Evolutionary conservation across 1,139 yeast species (phyloP).

Genomic region (Geotrichum cucujoidarum): DNA sequence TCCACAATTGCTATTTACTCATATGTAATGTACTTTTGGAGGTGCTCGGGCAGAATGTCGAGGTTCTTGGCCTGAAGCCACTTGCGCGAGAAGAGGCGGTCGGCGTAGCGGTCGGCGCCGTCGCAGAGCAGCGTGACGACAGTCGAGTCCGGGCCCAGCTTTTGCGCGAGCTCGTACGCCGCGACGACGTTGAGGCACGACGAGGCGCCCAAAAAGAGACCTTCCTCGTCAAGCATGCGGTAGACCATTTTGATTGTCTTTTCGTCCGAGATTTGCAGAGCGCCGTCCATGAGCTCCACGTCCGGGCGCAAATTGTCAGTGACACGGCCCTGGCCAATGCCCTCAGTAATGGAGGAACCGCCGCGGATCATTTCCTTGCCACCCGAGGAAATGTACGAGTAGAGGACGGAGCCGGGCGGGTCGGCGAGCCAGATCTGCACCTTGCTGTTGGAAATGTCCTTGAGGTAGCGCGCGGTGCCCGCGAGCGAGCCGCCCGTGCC

Average conservation of each 20-base stretch:
- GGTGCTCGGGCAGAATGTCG: constrained; percentile 61
- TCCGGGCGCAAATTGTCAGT: constrained; percentile 77
- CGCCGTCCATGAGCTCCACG: constrained; percentile 69
- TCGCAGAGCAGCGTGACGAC: constrained; percentile 84
- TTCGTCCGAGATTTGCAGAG: constrained; percentile 63
- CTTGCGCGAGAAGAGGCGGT: constrained; percentile 65
- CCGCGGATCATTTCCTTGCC: constrained; percentile 59
- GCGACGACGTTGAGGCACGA: constrained; percentile 81
- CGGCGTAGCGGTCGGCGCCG: constrained; percentile 83
- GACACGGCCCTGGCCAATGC: constrained; percentile 92
- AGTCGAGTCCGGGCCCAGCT: constrained; percentile 74
- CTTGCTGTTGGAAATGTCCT: constrained; percentile 54
- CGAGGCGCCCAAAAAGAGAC: constrained; percentile 85
- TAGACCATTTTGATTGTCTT: constrained; percentile 77
- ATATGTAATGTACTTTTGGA: constrained; percentile 58
- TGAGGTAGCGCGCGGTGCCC: constrained; percentile 71
- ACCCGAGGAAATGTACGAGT: constrained; percentile 65
- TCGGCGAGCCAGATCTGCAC: constrained; percentile 72
- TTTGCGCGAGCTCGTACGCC: constrained; percentile 64
- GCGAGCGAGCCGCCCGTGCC: constrained; percentile 93
- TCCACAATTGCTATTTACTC: constrained; percentile 6
- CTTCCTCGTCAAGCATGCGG: constrained; percentile 80
- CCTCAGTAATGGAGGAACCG: constrained; percentile 88
- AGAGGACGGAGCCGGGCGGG: constrained; percentile 87
- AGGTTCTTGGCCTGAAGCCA: constrained; percentile 74